phyloP scores from a whole-genome alignment of 2,329 filamentous ascomycete species.

The Didymella glomerata region DNA sequence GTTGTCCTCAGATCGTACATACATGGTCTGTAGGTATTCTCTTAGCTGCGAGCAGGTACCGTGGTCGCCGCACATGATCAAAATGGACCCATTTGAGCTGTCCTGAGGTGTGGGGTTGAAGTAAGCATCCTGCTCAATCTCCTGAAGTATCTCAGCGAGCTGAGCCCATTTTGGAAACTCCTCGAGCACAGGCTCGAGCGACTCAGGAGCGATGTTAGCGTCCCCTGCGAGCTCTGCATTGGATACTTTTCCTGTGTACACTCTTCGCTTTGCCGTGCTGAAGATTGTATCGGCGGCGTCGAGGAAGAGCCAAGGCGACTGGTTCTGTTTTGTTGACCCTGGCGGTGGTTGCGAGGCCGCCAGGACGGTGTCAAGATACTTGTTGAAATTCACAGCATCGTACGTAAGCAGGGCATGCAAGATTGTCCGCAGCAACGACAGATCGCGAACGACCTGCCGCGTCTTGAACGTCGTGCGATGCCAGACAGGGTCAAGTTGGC shows the following conservation, averaged over 20 bases:
- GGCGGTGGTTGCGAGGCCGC: constrained; percentile 88
- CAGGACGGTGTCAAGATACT: constrained; percentile 92
- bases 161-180: constrained; percentile 94
- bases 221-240: constrained; percentile 61
- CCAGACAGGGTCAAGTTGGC: constrained; percentile 96
- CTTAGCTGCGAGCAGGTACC: constrained; percentile 86
- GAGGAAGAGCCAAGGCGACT: constrained; percentile 95
- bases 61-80: constrained; percentile 94
- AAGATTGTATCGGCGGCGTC: constrained; percentile 96
- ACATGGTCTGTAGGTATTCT: constrained; percentile 92
- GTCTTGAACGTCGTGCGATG: constrained; percentile 96
- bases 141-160: constrained; percentile 87
- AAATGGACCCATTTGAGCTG: constrained; percentile 87
- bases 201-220: constrained; percentile 62
- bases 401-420: constrained; percentile 83
- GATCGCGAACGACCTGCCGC: constrained; percentile 89
- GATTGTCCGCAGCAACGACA: constrained; percentile 83
- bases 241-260: constrained; percentile 78
- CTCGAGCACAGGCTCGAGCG: constrained; percentile 82
- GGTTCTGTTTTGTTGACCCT: constrained; percentile 84
- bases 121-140: constrained; percentile 91
- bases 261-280: constrained; percentile 83
- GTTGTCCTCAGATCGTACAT: constrained; percentile 66
- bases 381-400: constrained; percentile 89
- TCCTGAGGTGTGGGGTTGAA: constrained; percentile 79